A percentile compares a stretch with the other conserved stretches of the same genome.
phyloP scores from a whole-genome alignment of 1,284 basidiomycete species.

The Rhodofomes roseus region DNA sequence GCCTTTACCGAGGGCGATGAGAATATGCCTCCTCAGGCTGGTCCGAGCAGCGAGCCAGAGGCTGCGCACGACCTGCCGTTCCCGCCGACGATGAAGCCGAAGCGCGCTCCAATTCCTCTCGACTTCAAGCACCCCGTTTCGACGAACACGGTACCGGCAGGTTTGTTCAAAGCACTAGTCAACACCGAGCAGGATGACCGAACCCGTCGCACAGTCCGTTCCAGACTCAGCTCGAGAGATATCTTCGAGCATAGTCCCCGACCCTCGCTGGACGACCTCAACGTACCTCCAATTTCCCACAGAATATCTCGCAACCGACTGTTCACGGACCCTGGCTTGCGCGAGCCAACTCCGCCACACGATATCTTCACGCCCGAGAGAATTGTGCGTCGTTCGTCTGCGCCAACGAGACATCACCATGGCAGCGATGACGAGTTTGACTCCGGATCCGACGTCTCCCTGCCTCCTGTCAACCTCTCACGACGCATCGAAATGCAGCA shows the following conservation, averaged over 20 bases:
- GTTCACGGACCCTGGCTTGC: conserved; percentile 51
- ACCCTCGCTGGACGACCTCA: conserved; percentile 71
- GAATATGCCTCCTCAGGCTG: conserved; percentile 13
- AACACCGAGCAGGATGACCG: conserved; percentile 53
- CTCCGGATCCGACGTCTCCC: conserved; percentile 38
- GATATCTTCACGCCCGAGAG: conserved; percentile 48
- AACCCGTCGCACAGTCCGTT: conserved; percentile 64
- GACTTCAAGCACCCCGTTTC: conserved; percentile 76
- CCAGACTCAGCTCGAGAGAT: conserved; percentile 66
- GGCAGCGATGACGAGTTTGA: conserved; percentile 12
- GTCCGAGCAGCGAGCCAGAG: conserved; percentile 8
- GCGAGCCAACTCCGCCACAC: conserved; percentile 25
- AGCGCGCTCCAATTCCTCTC: conserved; percentile 73
- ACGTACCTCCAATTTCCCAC: conserved; percentile 63
- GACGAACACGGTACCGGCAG: conserved; percentile 76
- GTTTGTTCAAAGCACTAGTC: conserved; percentile 75
- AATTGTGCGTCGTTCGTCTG: conserved; percentile 52
- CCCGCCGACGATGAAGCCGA: conserved; percentile 40
- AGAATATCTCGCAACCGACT: conserved; percentile 49
- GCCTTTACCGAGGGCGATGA: conserved; percentile 21
- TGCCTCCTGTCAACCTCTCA: conserved; percentile 49
- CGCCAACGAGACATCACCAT: conserved; percentile 49
- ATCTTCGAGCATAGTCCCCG: conserved; percentile 57
- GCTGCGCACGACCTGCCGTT: conserved; percentile 30
- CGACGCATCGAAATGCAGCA: conserved; percentile 55